phyloP scores from a whole-genome alignment of 768 basidiomycete genomes.

The Leccinum truebloodii region DNA sequence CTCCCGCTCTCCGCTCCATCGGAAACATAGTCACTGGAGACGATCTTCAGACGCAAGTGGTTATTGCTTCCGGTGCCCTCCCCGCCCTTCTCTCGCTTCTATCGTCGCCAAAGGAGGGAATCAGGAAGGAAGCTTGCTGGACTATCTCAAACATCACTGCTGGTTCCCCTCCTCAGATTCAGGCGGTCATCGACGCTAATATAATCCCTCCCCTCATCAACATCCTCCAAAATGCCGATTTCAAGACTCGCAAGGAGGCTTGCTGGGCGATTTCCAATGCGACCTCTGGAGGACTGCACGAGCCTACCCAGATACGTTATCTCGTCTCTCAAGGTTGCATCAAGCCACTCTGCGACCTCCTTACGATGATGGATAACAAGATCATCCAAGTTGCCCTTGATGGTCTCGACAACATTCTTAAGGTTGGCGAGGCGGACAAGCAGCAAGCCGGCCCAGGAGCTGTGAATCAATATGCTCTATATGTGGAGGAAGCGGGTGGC shows the following conservation, averaged over 20 bases:
- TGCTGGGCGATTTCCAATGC: constrained; percentile 99
- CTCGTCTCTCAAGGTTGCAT: constrained; percentile 98
- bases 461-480: constrained; percentile 90
- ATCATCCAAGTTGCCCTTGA: constrained; percentile 98
- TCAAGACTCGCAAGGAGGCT: constrained; percentile 99
- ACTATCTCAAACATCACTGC: constrained; percentile 99
- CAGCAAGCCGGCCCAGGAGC: constrained; percentile 76
- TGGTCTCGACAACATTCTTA: constrained; percentile 96
- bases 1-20: constrained; percentile 95
- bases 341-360: constrained; percentile 95
- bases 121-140: constrained; percentile 99
- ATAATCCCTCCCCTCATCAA: constrained; percentile 98
- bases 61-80: constrained; percentile 96
- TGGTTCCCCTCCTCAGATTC: constrained; percentile 95
- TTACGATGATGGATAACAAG: constrained; percentile 99
- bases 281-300: constrained; percentile 95
- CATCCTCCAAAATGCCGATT: constrained; percentile 96
- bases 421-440: constrained; percentile 94
- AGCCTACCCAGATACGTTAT: constrained; percentile 96
- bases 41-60: constrained; percentile 98
- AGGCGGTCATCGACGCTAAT: constrained; percentile 96
- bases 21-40: constrained; percentile 99
- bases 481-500: constrained; percentile 96
- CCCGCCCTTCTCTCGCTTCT: constrained; percentile 91
- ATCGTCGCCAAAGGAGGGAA: constrained; percentile 97